Percentiles rank a stretch among this genome's conserved stretches.
These are phyloP conservation scores for Zygosaccharomyces lentus DNA, from an alignment of 805 yeast species.

Conservation along the genomic window DNA sequence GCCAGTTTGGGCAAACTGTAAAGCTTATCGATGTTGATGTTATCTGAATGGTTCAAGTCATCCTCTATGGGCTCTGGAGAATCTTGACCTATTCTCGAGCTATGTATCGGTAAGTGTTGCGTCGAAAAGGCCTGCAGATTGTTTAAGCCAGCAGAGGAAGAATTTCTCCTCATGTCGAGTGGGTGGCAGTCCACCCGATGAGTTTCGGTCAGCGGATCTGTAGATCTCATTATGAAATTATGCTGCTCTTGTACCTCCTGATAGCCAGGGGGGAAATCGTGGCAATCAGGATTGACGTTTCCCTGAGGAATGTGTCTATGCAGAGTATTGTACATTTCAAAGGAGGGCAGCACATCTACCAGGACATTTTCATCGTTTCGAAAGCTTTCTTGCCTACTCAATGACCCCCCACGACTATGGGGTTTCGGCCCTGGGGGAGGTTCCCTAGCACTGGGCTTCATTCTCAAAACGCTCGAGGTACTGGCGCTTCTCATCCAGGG, in stretches of 20 bases:
- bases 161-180: not conserved
- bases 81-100: conserved; percentile 3
- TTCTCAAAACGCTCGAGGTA: conserved; percentile 19
- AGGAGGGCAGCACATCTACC: conserved; percentile 61
- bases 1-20: conserved; percentile 44
- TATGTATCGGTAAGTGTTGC: conserved; percentile 15
- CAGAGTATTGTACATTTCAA: conserved; percentile 57
- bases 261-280: conserved; percentile 37
- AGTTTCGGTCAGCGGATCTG: conserved; percentile 15
- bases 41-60: conserved; percentile 38
- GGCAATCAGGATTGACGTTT: conserved; percentile 32
- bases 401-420: not conserved
- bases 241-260: conserved; percentile 23
- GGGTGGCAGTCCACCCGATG: conserved; percentile 6
- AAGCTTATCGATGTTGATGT: conserved; percentile 48
- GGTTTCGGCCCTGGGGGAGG: not conserved
- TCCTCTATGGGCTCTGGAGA: conserved; percentile 26
- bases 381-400: not conserved
- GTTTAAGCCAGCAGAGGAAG: conserved; percentile 11
- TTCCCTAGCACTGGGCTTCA: conserved; percentile 1
- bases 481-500: conserved; percentile 27
- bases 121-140: conserved; percentile 21
- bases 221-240: conserved; percentile 12
- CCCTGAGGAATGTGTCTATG: conserved; percentile 41
- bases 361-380: conserved; percentile 17